Evolutionary conservation across 176 grass and related monocot genomes (phyloP).

Genomic region (Areca catechu): DNA sequence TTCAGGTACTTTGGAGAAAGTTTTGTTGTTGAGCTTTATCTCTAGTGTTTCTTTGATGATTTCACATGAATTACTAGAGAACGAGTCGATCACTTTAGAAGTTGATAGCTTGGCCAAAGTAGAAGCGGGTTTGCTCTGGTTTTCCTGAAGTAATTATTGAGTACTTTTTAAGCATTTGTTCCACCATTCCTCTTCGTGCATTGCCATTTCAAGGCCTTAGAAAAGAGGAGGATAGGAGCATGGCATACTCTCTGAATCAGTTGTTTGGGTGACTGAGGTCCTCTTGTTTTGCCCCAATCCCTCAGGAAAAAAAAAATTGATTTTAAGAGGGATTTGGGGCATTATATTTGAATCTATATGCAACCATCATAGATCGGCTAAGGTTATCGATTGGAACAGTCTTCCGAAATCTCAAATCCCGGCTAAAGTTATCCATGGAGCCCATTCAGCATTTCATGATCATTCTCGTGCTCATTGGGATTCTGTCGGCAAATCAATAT

Average conservation of each 20-base stretch:
- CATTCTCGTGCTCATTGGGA: constrained; percentile 14
- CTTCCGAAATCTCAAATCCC: background rate
- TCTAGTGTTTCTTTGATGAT: background rate
- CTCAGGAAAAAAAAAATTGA: too few relatives aligned
- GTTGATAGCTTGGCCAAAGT: background rate
- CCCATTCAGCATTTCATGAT: constrained; percentile 20
- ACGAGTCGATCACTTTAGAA: background rate
- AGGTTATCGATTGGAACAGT: too few relatives aligned
- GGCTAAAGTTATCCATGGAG: constrained; percentile 30
- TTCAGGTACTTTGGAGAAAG: constrained; percentile 6
- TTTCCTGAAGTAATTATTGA: background rate
- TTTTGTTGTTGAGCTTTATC: background rate
- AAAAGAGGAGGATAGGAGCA: too few relatives aligned
- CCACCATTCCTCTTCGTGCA: too few relatives aligned
- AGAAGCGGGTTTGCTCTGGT: background rate
- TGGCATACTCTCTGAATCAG: too few relatives aligned
- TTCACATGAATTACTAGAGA: background rate
- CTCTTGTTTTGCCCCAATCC: too few relatives aligned
- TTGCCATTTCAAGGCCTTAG: too few relatives aligned
- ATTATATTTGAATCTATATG: too few relatives aligned
- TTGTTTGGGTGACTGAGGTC: too few relatives aligned
- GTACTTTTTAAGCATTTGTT: too few relatives aligned
- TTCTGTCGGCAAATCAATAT: constrained; percentile 18
- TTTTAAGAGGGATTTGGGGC: too few relatives aligned
- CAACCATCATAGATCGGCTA: too few relatives aligned